A percentile compares a stretch with the other conserved stretches of the same genome.
phyloP scores from a whole-genome alignment of 148 eudicot species.

The Nepenthes gracilis region DNA sequence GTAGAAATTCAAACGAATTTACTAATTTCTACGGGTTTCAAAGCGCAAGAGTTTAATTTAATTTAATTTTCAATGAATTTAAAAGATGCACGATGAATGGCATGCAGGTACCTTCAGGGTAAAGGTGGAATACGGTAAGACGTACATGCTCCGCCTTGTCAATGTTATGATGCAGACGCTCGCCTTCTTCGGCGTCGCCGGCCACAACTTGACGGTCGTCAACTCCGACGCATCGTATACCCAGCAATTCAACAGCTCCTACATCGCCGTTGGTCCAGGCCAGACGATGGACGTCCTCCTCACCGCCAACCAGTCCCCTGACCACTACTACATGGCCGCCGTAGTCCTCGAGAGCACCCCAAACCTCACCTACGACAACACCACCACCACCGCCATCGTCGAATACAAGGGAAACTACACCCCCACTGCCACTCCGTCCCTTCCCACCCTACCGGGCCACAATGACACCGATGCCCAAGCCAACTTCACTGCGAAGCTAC shows the following conservation, averaged over 20 bases:
- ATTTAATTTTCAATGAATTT: too few relatives aligned
- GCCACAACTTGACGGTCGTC: not conserved
- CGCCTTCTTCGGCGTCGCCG: slow-evolving; percentile 1
- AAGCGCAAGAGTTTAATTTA: too few relatives aligned
- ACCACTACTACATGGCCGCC: slow-evolving; percentile 4
- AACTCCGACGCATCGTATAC: not conserved
- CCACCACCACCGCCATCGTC: slow-evolving; percentile 2
- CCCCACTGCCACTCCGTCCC: not conserved
- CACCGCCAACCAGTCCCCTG: not conserved
- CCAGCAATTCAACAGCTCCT: not conserved
- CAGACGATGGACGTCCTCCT: not conserved
- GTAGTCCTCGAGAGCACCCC: slow-evolving; percentile 2
- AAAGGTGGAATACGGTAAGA: not conserved
- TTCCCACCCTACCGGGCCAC: not conserved
- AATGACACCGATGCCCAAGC: not conserved
- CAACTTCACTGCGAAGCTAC: not conserved
- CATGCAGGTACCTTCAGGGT: not conserved
- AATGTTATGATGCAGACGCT: not conserved
- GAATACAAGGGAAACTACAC: not conserved
- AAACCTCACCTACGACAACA: not conserved
- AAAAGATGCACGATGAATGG: not conserved
- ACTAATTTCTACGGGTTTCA: too few relatives aligned
- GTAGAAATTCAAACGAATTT: too few relatives aligned
- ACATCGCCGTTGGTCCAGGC: not conserved
- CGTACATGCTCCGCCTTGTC: not conserved